Percentiles rank a stretch among this genome's conserved stretches.
Evolutionary conservation across 1,139 yeast species (phyloP).

Genomic region (Sugiyamaella castrensis): DNA sequence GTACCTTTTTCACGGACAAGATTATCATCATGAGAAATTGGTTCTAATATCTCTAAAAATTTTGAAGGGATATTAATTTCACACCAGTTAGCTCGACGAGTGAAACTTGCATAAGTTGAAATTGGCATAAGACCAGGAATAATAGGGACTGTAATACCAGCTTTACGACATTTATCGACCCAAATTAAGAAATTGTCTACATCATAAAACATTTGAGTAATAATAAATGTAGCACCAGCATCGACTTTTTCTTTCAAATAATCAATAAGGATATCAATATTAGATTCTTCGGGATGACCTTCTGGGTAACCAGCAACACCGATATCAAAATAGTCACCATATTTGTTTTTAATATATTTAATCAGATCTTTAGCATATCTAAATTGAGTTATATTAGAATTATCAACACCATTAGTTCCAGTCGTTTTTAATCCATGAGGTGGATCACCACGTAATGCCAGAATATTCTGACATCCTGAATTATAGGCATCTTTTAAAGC

Average conservation of each 20-base stretch:
- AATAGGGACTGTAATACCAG: slow-evolving; percentile 82
- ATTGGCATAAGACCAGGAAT: slow-evolving; percentile 99
- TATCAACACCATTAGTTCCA: slow-evolving; percentile 48
- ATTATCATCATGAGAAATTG: slow-evolving; percentile 86
- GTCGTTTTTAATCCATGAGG: slow-evolving; percentile 62
- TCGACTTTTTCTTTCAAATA: slow-evolving; percentile 84
- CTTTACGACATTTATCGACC: slow-evolving; percentile 68
- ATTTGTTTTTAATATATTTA: slow-evolving; percentile 60
- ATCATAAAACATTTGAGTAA: slow-evolving; percentile 93
- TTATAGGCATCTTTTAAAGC: slow-evolving; percentile 83
- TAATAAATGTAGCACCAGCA: slow-evolving; percentile 88
- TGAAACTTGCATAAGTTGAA: slow-evolving; percentile 85
- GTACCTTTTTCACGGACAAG: slow-evolving; percentile 86
- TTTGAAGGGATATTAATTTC: slow-evolving; percentile 73
- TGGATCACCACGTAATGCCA: slow-evolving; percentile 95
- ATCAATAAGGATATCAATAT: slow-evolving; percentile 52
- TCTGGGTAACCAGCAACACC: slow-evolving; percentile 97
- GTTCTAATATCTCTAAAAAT: slow-evolving; percentile 69
- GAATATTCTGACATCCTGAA: slow-evolving; percentile 91
- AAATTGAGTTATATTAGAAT: slow-evolving; percentile 44
- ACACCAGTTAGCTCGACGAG: slow-evolving; percentile 95
- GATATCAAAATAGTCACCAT: slow-evolving; percentile 77
- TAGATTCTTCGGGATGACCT: slow-evolving; percentile 92
- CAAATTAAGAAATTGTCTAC: slow-evolving; percentile 78
- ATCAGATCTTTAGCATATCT: slow-evolving; percentile 79